Conservation (phyloP, 192 early-diverging fungal species). For the Rhizoclosmatium sp. region DNA sequence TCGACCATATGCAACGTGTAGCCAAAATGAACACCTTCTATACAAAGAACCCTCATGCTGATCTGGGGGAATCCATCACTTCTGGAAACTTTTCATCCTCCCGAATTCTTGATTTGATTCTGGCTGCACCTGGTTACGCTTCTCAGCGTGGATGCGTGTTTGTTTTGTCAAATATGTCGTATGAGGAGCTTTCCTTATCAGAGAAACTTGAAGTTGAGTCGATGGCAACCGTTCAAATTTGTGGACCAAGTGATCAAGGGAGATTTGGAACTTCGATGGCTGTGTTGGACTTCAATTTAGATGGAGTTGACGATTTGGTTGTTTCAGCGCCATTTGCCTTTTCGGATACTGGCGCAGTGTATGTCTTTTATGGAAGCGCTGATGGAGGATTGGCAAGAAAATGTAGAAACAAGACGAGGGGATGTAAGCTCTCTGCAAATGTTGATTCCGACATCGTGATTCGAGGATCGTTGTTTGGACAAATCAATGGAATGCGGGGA, state of each 20-base stretch:
- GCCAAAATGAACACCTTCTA: constrained; percentile 16
- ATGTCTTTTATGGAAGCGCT: constrained; percentile 32
- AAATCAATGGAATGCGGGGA: neutral
- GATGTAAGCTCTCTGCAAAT: constrained; percentile 11
- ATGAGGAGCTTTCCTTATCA: neutral
- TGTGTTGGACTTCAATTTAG: constrained; percentile 82
- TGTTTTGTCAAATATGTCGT: constrained; percentile 22
- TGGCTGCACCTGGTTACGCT: constrained; percentile 49
- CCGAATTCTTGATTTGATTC: neutral
- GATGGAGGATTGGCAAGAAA: neutral
- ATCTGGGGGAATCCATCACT: constrained; percentile 69
- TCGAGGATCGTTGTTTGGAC: neutral
- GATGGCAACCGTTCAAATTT: neutral
- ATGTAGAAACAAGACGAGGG: neutral
- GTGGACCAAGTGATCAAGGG: neutral
- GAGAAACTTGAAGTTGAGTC: neutral
- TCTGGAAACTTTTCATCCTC: constrained; percentile 70
- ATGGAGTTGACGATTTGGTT: constrained; percentile 88
- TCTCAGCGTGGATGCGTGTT: constrained; percentile 46
- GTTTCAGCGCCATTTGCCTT: constrained; percentile 64
- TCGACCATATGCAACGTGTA: constrained; percentile 4
- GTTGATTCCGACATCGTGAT: constrained; percentile 26
- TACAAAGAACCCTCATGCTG: constrained; percentile 51
- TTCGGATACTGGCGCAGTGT: constrained; percentile 18
- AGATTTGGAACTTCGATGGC: constrained; percentile 81